These are phyloP conservation scores for Prunus salicina DNA, from an alignment of 306 rosid genomes.

Conservation along the genomic window DNA sequence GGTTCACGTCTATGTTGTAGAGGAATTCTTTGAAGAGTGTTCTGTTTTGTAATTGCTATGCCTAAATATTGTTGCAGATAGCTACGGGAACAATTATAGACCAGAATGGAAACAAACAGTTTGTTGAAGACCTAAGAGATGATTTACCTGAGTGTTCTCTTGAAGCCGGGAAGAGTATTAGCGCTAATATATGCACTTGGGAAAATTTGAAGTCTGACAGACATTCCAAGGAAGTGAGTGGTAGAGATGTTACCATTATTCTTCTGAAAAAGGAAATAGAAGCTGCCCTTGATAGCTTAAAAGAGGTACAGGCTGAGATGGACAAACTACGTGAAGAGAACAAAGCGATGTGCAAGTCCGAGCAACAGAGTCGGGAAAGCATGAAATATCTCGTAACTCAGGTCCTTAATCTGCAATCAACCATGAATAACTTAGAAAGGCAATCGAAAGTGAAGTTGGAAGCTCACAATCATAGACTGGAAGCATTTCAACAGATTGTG, in stretches of 20 bases:
- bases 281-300: slow-evolving; percentile 74
- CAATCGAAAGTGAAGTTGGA: slow-evolving; percentile 53
- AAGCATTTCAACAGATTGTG: slow-evolving; percentile 46
- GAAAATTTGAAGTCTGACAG: slow-evolving; percentile 29
- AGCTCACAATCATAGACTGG: slow-evolving; percentile 44
- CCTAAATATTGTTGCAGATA: slow-evolving; percentile 64
- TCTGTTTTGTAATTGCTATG: slow-evolving; percentile 33
- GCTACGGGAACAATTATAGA: slow-evolving; percentile 34
- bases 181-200: slow-evolving; percentile 10
- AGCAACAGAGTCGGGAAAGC: slow-evolving; percentile 52
- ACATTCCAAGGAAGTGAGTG: slow-evolving; percentile 30
- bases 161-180: slow-evolving; percentile 23
- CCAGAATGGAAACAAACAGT: slow-evolving; percentile 18
- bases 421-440: slow-evolving; percentile 55
- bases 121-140: slow-evolving; percentile 30
- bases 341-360: slow-evolving; percentile 51
- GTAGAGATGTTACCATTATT: slow-evolving; percentile 57
- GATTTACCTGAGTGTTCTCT: slow-evolving; percentile 34
- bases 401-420: slow-evolving; percentile 53
- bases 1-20: slow-evolving; percentile 36
- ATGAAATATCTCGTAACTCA: slow-evolving; percentile 43
- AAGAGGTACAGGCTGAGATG: slow-evolving; percentile 81
- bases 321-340: slow-evolving; percentile 61
- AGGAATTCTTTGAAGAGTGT: slow-evolving; percentile 26
- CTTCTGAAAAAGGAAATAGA: slow-evolving; percentile 84